These are phyloP conservation scores for Ampelomyces quisqualis DNA, from an alignment of 2,329 filamentous ascomycete species.

Conservation along the genomic window DNA sequence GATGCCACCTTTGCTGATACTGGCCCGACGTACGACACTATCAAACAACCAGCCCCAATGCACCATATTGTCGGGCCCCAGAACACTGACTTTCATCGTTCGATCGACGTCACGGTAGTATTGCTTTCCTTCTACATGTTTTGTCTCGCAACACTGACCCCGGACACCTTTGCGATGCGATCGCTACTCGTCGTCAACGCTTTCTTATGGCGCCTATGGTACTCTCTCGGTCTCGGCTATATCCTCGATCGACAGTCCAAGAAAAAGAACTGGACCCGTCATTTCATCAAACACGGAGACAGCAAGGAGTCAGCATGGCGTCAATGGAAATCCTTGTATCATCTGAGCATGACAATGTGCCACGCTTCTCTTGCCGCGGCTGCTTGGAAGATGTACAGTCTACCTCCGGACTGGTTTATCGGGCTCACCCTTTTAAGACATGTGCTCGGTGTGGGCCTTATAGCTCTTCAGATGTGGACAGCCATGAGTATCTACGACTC, in stretches of 20 bases:
- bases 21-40: slow-evolving; percentile 45
- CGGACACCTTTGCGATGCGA: slow-evolving; percentile 73
- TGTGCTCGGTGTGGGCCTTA: slow-evolving; percentile 75
- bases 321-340: slow-evolving; percentile 96
- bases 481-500: slow-evolving; percentile 91
- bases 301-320: slow-evolving; percentile 89
- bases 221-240: slow-evolving; percentile 80
- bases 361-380: slow-evolving; percentile 86
- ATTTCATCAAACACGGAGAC: slow-evolving; percentile 97
- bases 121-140: slow-evolving; percentile 75
- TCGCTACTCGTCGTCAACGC: slow-evolving; percentile 80
- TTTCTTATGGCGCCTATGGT: slow-evolving; percentile 84
- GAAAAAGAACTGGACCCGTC: slow-evolving; percentile 91
- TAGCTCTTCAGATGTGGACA: slow-evolving; percentile 90
- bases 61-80: slow-evolving; percentile 80
- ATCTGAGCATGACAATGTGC: slow-evolving; percentile 87
- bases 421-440: slow-evolving; percentile 85
- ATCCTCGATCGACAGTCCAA: slow-evolving; percentile 84
- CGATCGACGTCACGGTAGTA: slow-evolving; percentile 78
- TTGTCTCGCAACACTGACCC: slow-evolving; percentile 71
- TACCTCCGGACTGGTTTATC: slow-evolving; percentile 84
- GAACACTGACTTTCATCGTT: slow-evolving; percentile 86
- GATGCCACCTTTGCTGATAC: slow-evolving; percentile 42
- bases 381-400: slow-evolving; percentile 92
- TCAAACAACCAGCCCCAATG: slow-evolving; percentile 63